Evolutionary conservation across 2,329 filamentous ascomycete genomes (phyloP).

Genomic region (Penicillium vulpinum): DNA sequence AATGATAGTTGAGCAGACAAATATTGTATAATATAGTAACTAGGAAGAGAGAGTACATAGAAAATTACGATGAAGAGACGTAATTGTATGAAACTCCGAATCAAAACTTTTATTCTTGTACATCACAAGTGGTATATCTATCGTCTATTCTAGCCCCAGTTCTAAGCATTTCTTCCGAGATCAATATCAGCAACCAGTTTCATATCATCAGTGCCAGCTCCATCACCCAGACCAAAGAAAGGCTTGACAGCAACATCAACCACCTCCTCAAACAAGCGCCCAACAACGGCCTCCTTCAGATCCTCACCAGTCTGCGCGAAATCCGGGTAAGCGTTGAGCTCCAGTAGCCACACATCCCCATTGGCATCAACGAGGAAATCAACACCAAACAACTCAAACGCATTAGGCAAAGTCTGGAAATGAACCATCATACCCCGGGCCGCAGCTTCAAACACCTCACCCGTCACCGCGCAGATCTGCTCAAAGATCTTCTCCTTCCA

Average conservation of each 20-base stretch:
- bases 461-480: slow-evolving; percentile 73
- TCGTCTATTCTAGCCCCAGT: slow-evolving; percentile 1
- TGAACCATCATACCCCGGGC: slow-evolving; percentile 81
- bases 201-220: slow-evolving; percentile 31
- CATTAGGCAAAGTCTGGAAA: slow-evolving; percentile 85
- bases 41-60: background rate
- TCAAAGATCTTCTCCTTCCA: slow-evolving; percentile 65
- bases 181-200: slow-evolving; percentile 44
- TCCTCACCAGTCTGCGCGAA: slow-evolving; percentile 86
- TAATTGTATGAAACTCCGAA: background rate
- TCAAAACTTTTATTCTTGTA: slow-evolving; percentile 8
- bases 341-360: slow-evolving; percentile 72
- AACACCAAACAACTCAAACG: slow-evolving; percentile 88
- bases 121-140: slow-evolving; percentile 8
- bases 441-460: slow-evolving; percentile 81
- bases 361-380: slow-evolving; percentile 78
- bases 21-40: background rate
- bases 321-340: slow-evolving; percentile 95
- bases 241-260: slow-evolving; percentile 65
- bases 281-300: slow-evolving; percentile 66
- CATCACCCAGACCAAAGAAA: slow-evolving; percentile 59
- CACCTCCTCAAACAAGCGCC: slow-evolving; percentile 73
- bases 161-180: slow-evolving; percentile 38
- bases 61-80: background rate
- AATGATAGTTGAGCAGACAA: background rate